Evolutionary conservation across 2,329 filamentous ascomycete genomes (phyloP), one percentile per base, ranked within the genome.

Genomic region (Celoporthe dispersa): DNA sequence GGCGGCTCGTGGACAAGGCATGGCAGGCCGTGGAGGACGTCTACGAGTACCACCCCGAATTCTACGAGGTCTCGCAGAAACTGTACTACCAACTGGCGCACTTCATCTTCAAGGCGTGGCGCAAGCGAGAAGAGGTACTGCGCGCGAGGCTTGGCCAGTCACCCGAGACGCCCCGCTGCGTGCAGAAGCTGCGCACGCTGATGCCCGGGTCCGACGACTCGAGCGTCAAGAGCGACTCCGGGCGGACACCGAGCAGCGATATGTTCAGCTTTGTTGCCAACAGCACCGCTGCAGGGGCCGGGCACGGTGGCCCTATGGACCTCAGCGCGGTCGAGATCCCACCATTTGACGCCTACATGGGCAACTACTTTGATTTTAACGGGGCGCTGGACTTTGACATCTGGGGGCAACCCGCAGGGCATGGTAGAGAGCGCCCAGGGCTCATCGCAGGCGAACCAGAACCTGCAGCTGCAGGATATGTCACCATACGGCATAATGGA

Each of bases 31-130:
- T 87, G 9, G 80, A 84, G 48, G 77, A 78, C 8, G 80, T 84
- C 3, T 88, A 87, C 75, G 72, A 75, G 1, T 84, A 82, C 63
- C 84, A 88, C 72, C 77, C 81, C 0, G 86, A 88, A 74, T 78
- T 89, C 3, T 82, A 81, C 66, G 85, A 88, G 74, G 35, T 68
- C 9, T 78, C 84, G 4, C 80, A 81, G 68, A 86, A 84, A 73
- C 76, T 78, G 16, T 80, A 86, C 70, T 74, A 79, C 1, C 78
- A 80, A 1, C 80, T 87, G 28, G 86, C 83, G 2, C 78, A 83
- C 28, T 83, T 84, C 59, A 79, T 84, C 4, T 78, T 88, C 69
- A 84, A 83, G 73, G 86, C 84, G 0, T 89, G 87, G 87, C 82
- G 79, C 70, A 79, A 77, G n/a, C 83, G 87, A 14, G 84, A 87